Conservation (phyloP, 1,284 basidiomycete species). For the Tilletia indica region DNA sequence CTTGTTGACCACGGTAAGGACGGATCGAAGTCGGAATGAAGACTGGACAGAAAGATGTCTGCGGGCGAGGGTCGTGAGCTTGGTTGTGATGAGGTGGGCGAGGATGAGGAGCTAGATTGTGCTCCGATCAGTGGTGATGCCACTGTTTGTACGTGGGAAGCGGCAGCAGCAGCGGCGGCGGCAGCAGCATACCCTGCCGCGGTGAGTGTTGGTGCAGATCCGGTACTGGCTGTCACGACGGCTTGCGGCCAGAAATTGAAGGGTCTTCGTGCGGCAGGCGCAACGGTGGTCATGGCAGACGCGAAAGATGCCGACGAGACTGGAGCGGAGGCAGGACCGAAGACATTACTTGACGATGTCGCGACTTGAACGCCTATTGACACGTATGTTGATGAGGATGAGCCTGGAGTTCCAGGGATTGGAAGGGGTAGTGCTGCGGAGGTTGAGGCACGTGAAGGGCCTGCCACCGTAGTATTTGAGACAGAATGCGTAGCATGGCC, state of each 20-base stretch:
- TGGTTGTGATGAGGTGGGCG: not conserved
- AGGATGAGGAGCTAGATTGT: too few species aligned
- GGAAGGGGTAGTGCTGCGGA: not conserved
- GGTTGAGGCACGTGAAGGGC: not conserved
- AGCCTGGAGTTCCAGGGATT: not conserved
- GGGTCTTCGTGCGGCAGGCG: not conserved
- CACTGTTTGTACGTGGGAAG: not conserved
- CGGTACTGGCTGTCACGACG: not conserved
- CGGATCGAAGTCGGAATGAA: conserved; percentile 3
- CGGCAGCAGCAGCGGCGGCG: not conserved
- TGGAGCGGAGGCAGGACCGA: not conserved
- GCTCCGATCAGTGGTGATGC: not conserved
- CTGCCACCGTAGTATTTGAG: not conserved
- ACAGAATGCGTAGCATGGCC: not conserved
- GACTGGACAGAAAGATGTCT: conserved; percentile 14
- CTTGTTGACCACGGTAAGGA: not conserved
- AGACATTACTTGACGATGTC: not conserved
- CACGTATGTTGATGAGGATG: not conserved
- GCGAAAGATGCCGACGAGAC: not conserved
- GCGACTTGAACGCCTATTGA: not conserved
- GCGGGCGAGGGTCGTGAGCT: conserved; percentile 9
- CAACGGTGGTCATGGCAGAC: not conserved
- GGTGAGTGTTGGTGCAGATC: too few species aligned
- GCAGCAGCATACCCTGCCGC: not conserved
- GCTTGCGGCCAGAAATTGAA: not conserved